Conservation (phyloP, 1,139 yeast genomes). For the Yamadazyma epiphylla region DNA sequence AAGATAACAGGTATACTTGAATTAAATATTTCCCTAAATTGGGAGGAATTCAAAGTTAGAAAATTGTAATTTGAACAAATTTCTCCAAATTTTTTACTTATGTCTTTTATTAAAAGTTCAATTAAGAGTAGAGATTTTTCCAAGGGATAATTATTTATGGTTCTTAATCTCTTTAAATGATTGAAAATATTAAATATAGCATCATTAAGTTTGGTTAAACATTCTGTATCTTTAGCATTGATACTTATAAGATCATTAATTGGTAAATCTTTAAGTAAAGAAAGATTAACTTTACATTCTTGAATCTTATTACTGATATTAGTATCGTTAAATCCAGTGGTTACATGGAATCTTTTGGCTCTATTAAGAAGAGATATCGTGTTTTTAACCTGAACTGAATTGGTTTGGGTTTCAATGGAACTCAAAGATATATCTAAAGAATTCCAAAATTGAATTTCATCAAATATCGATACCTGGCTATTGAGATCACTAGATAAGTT, state of each 20-base stretch:
- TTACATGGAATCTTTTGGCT: slow-evolving; percentile 78
- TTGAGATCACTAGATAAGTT: slow-evolving; percentile 21
- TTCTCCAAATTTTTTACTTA: slow-evolving; percentile 21
- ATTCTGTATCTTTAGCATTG: slow-evolving; percentile 22
- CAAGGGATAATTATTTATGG: slow-evolving; percentile 55
- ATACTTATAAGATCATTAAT: slow-evolving; percentile 56
- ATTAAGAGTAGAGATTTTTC: slow-evolving; percentile 59
- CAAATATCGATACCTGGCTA: slow-evolving; percentile 36
- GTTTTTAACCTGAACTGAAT: slow-evolving; percentile 49
- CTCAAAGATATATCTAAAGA: slow-evolving; percentile 63
- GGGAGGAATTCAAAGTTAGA: slow-evolving; percentile 22
- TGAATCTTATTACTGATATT: slow-evolving; percentile 59
- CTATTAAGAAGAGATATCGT: slow-evolving; percentile 61
- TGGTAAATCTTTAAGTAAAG: slow-evolving; percentile 69
- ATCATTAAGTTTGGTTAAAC: slow-evolving; percentile 41
- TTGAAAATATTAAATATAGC: slow-evolving; percentile 50
- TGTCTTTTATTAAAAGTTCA: slow-evolving; percentile 50
- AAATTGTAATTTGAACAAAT: slow-evolving; percentile 20
- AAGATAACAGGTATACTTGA: slow-evolving; percentile 16
- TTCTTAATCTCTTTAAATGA: slow-evolving; percentile 61
- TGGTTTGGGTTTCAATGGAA: slow-evolving; percentile 56
- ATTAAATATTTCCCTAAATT: slow-evolving; percentile 19
- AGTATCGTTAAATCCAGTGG: slow-evolving; percentile 71
- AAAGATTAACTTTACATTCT: slow-evolving; percentile 52
- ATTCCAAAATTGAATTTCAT: slow-evolving; percentile 79